phyloP scores from a whole-genome alignment of 257 asterid genomes.

The Apocynum venetum region DNA sequence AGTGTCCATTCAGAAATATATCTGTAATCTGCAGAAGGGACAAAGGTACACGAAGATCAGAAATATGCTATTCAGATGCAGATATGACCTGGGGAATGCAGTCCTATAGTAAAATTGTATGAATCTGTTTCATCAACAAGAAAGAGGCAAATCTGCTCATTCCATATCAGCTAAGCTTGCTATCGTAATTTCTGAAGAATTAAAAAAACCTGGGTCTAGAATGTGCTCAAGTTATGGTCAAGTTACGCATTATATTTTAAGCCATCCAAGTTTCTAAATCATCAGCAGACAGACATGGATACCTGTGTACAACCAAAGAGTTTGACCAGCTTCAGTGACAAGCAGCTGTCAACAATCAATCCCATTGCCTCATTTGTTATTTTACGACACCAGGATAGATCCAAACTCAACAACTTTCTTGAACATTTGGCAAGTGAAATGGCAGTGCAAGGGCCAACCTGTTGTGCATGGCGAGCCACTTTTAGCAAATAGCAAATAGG shows the following conservation, averaged over 20 bases:
- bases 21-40: slow-evolving; percentile 52
- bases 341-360: slow-evolving; percentile 68
- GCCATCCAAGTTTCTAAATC: neutral
- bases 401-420: slow-evolving; percentile 54
- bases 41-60: neutral
- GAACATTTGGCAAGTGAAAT: slow-evolving; percentile 55
- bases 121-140: too few relatives aligned
- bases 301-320: slow-evolving; percentile 87
- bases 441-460: slow-evolving; percentile 61
- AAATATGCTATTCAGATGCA: neutral
- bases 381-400: slow-evolving; percentile 71
- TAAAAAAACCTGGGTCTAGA: too few relatives aligned
- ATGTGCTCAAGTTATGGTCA: too few relatives aligned
- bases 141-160: too few relatives aligned
- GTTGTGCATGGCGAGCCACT: neutral
- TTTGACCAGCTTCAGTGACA: slow-evolving; percentile 63
- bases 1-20: slow-evolving; percentile 51
- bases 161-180: too few relatives aligned
- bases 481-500: slow-evolving; percentile 4
- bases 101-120: too few relatives aligned
- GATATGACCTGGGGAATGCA: too few relatives aligned
- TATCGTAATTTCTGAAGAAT: too few relatives aligned
- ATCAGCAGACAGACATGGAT: slow-evolving; percentile 1
- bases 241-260: neutral
- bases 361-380: slow-evolving; percentile 61